Evolutionary conservation across 106 monocot genomes (phyloP), one percentile per base, ranked within the genome.

Genomic region (Dioscorea dumetorum): DNA sequence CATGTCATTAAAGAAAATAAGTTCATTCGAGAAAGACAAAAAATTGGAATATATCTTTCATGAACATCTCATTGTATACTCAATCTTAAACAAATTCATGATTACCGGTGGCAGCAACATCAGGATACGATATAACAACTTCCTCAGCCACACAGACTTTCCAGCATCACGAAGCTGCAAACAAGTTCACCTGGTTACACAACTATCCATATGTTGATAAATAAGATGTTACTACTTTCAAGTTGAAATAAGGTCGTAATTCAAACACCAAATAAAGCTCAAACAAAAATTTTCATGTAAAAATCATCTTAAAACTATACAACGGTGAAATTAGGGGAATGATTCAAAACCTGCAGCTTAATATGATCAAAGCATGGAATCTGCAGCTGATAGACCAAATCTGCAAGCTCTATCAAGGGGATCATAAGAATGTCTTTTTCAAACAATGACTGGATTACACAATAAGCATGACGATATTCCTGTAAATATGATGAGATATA

Each of bases 21-120:
- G 28, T 28, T 28, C 28, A 28, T 28, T 28, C 28, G 3, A 28
- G 28, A 28, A 1, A 28, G 28, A 28, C 28, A 28, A 41, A 41
- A 41, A 41, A 41, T 41, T 41, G 41, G 41, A 41, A 41, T 41
- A 41, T 6, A 41, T 41, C 41, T 8, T 41, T 10, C 41, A 41
- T 41, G 41, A 41, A 41, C 6, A 41, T 41, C 41, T 41, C 10
- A 41, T 6, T 41, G 41, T 10, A 41, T 6, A 1, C 41, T 41
- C 6, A 41, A 41, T 41, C 41, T 41, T 54, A 54, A 28, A 28
- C 13, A 8, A 14, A 8, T 62, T 22, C 34, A 12, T 61, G 49
- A 76, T 62, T 72, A 95, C 95, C 85, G 91, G 95, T 60, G 95
- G 95, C 22, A 91, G 83, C 69, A 95, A 67, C 91, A 88, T 91